Base-by-base conservation (phyloP, 768 basidiomycete species). In the Tricholoma terreum region DNA sequence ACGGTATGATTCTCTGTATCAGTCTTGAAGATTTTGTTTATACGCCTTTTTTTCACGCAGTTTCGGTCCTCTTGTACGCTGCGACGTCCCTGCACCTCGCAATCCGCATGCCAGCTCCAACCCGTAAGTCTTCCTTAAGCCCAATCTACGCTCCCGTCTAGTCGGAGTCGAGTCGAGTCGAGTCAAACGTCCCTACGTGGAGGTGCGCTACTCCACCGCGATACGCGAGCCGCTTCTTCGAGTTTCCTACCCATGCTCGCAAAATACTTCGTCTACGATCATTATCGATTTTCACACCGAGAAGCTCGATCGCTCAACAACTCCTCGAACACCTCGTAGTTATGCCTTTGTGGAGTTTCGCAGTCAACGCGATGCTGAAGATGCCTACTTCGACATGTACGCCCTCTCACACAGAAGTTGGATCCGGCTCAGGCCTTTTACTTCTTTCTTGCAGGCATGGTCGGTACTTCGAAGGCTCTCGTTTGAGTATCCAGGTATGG, bases 261-360 rank as follows among this genome's bases (percentile, higher is more conserved):
- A 61, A 65, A 61, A 53, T 21, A 52, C 59, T 51, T 55, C 56
- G 55, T 58, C 55, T 56, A 52, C 64, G 60, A 63, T 69, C 68
- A 68, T 72, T 73, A 69, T 59, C 60, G 64, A 53, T 75, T 6
- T 70, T 74, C 73, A 70, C 63, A 62, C 57, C 52, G 63, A 67
- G 68, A 72, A 75, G 65, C 69, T 70, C 78, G 70, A 75, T 77
- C 82, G 80, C 85, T 86, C 84, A 66, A 66, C 56, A 50, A 55
- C 9, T 14, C 50, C 43, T 42, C 78, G 65, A 74, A 71, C 76
- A 74, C 59, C 63, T 73, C 77, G 77, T 78, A 91, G 90, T 77
- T 92, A 90, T 72, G 90, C 90, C 56, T 92, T 92, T 71, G 84
- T 92, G 68, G 90, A 92, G 71, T 92, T 91, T 67, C 85, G 87